phyloP scores from a whole-genome alignment of 495 filamentous ascomycete species.

The Aspergillus heteromorphus region DNA sequence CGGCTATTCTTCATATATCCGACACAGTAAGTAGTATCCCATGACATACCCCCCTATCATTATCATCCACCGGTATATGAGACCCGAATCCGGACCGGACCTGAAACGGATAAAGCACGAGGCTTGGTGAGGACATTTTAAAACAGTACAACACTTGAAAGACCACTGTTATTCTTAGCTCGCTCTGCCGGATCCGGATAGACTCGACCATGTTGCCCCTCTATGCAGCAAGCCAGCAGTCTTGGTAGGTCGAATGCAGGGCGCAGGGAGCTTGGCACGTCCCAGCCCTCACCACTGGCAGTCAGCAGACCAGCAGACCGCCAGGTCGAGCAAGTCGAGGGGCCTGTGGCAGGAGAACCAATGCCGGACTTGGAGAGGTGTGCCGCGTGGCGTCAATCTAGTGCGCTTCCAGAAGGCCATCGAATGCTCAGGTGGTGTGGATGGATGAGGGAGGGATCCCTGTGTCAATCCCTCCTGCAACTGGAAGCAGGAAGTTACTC shows the following conservation, averaged over 20 bases:
- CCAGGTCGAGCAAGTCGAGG: neutral
- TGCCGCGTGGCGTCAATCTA: neutral
- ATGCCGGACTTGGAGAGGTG: conserved; percentile 4
- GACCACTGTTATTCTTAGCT: neutral
- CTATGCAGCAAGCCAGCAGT: neutral
- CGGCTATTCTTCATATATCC: neutral
- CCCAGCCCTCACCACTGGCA: neutral
- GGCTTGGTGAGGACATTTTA: neutral
- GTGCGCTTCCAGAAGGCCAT: conserved; percentile 7
- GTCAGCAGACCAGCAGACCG: conserved; percentile 3
- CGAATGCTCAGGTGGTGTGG: neutral
- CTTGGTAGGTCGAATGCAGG: neutral
- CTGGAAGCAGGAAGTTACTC: neutral
- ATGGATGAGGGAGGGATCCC: neutral
- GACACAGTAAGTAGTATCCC: neutral
- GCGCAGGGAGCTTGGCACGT: neutral
- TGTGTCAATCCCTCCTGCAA: neutral
- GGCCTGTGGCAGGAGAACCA: neutral
- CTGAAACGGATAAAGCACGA: neutral
- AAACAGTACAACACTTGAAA: neutral
- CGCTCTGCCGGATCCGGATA: neutral
- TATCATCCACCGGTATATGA: neutral
- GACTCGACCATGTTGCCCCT: neutral
- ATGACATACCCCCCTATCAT: neutral
- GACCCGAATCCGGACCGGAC: too few species aligned